Conservation (phyloP, 148 eudicot species). For the Vaccinium vitisidaea region DNA sequence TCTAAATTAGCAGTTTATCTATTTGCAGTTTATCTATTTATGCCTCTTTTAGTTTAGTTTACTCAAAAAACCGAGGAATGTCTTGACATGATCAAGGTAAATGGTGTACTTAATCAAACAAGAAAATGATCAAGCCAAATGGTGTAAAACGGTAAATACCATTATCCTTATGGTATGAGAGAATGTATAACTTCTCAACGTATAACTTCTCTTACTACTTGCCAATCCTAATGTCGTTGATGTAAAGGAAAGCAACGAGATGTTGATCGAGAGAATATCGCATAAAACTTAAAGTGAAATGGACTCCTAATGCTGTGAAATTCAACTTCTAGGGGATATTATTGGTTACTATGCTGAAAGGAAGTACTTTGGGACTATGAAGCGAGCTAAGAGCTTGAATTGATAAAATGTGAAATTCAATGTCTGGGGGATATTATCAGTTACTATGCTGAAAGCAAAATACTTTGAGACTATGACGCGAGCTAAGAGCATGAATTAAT, state of each 20-base stretch:
- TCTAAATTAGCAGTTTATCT: background rate
- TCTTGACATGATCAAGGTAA: background rate
- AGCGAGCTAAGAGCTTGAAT: background rate
- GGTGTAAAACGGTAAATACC: background rate
- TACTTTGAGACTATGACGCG: no score
- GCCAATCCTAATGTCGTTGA: background rate
- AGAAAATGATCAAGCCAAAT: background rate
- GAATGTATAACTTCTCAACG: no score
- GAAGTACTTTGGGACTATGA: slow-evolving; percentile 1
- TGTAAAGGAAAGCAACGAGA: background rate
- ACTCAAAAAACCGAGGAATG: background rate
- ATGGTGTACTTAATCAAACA: background rate
- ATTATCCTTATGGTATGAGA: background rate
- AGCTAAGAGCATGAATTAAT: background rate
- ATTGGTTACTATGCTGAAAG: background rate
- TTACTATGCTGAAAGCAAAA: no score
- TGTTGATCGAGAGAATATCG: background rate
- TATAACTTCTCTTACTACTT: background rate
- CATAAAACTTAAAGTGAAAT: background rate
- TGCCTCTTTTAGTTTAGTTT: background rate
- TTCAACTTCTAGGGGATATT: background rate
- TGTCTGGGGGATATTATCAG: no score
- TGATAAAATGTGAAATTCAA: no score
- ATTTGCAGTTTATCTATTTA: background rate
- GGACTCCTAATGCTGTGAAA: background rate